Base-by-base conservation (phyloP, 2,329 filamentous ascomycete species). In the Arthrobotrys sinensis region DNA sequence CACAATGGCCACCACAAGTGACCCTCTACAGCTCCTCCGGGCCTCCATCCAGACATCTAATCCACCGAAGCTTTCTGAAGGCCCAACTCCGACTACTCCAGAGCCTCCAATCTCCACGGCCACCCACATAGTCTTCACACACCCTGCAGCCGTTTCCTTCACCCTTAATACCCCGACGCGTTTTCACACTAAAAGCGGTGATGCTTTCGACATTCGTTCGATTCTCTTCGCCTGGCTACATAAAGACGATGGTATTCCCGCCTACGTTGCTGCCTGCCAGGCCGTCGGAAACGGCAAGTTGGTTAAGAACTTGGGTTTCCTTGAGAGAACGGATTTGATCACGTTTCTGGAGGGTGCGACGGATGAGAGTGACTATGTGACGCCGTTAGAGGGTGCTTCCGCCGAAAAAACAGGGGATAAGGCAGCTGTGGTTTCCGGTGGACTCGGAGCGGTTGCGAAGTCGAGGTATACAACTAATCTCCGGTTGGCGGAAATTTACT, bases 141-240 rank as follows among this genome's bases (percentile, higher is more conserved):
- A 88, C 82, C 88, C 88, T 62, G 84, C 86, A 66, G 88, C 89
- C 79, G 87, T 90, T 69, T 87, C 90, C 4, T 88, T 96, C 75
- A 87, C 91, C 0, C 89, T 97, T 80, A 90, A 89, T 63, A 88
- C 89, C 12, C 88, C 91, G 8, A 99, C 96, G 81, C 93, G 96
- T 82, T 98, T 98, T 86, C 88, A 92, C 78, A 94, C 93, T n/a
- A 89, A 89, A 75, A 89, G 89, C 82, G 88, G 89, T 57, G 87
- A 88, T 70, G 88, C 91, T 3, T 91, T 97, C 82, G 93, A 97
- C 83, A 87, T 99, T 81, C 93, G 96, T 83, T 96, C 92, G 84
- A 95, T 97, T 85, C 97, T 95, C 87, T 97, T 98, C 83, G 94
- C 94, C 70, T 99, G 94, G 93, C 88, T 93, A 82, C 96, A 97